Base-by-base conservation (phyloP, 2,329 filamentous ascomycete species). In the Sporothrix variecibatus region DNA sequence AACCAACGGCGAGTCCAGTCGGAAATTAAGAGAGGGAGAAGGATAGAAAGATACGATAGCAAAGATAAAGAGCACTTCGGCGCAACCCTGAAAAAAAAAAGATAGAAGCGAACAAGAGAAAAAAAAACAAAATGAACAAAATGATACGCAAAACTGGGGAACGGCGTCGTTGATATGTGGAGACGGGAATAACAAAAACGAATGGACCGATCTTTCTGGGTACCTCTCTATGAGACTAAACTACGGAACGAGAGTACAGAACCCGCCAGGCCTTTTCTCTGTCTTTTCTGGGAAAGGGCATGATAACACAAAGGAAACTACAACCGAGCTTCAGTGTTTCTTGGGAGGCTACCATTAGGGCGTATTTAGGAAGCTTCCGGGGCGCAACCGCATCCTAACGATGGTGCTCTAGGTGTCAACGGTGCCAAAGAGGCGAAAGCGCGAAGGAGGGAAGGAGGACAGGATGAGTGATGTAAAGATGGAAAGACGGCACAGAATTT, bases 81-180 rank as follows among this genome's bases (percentile, higher is more conserved):
- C 38, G 40, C 62, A 46, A 26, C 38, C n/a, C 20, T 46, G 12
- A 3, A 28, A 6, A 17, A 28, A 23, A 49, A 23, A 49, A 12
- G 58, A 38, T 20, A 17, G 12, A 31, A 60, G 26, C 15, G 53
- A 38, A 28, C 17, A 38, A 38, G 31, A 62, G 34, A 17, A 43
- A 43, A 20, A 64, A 15, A 40, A 68, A 31, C 17, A 31, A 49
- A 51, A 68, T 31, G 26, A 51, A 31, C 23, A 34, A 51, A 49
- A 68, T 49, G 34, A 31, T 46, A 49, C 23, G 15, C 40, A 68
- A 51, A 49, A 68, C 64, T 31, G 40, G 40, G 38, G 64, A 31
- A 68, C 15, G 64, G 15, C 15, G 64, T 68, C 40, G 15, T 65
- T 65, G 38, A 65, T 68, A 51, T 70, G 69, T 71, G 49, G 69